These are phyloP conservation scores for Grifola frondosa DNA, from an alignment of 1,284 basidiomycete genomes.

Conservation along the genomic window DNA sequence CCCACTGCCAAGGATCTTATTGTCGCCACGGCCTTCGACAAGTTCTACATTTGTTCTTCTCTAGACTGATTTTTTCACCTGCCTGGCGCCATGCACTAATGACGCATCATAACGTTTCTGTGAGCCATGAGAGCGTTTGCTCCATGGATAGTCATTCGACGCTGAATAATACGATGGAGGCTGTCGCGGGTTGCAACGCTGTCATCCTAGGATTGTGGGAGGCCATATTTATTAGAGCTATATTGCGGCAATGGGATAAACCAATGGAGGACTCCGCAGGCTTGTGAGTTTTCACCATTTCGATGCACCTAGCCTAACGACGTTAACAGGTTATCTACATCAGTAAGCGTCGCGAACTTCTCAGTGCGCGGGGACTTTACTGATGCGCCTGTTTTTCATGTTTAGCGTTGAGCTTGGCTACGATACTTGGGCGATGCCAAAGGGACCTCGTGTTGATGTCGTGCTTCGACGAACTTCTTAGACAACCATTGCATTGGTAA, in stretches of 20 bases:
- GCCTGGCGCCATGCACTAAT: constrained; percentile 29
- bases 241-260: constrained; percentile 49
- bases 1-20: constrained; percentile 9
- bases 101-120: constrained; percentile 12
- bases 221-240: constrained; percentile 54
- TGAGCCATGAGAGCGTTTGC: constrained; percentile 1
- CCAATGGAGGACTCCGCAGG: constrained; percentile 64
- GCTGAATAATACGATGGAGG: constrained; percentile 49
- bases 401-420: constrained; percentile 37
- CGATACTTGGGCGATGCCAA: constrained; percentile 72
- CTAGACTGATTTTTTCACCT: constrained; percentile 29
- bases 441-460: constrained; percentile 68
- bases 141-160: constrained; percentile 11
- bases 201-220: constrained; percentile 69
- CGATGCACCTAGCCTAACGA: constrained; percentile 35
- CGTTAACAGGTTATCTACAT: constrained; percentile 37
- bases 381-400: background rate
- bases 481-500: constrained; percentile 61
- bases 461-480: constrained; percentile 62
- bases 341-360: constrained; percentile 21
- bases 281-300: constrained; percentile 50
- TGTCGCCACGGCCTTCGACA: constrained; percentile 26
- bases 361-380: background rate
- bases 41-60: constrained; percentile 3
- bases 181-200: constrained; percentile 58